phyloP scores from a whole-genome alignment of 2,329 filamentous ascomycete genomes.

The Akanthomyces uredinophilus region DNA sequence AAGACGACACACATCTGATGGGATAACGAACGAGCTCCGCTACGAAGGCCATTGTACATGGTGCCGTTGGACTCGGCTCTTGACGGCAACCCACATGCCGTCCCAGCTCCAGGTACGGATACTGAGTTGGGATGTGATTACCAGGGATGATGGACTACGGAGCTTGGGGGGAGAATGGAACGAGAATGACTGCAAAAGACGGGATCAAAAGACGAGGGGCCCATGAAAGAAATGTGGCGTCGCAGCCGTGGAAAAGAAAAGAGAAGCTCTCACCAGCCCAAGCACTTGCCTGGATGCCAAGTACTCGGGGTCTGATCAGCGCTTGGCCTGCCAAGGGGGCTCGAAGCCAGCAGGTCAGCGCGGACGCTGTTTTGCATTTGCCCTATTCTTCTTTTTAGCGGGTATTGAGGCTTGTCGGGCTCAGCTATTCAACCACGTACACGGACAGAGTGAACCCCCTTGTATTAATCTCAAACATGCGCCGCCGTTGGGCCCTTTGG shows the following conservation, averaged over 20 bases:
- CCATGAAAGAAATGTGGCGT: neutral
- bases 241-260: neutral
- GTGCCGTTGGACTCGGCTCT: neutral
- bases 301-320: conserved; percentile 1
- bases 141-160: neutral
- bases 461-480: conserved; percentile 13
- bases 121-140: neutral
- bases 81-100: neutral
- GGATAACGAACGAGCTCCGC: neutral
- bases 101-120: neutral
- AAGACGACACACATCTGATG: neutral
- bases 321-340: neutral
- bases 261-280: neutral
- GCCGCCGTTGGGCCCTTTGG: neutral
- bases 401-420: neutral
- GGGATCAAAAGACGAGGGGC: neutral
- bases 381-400: neutral
- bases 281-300: too few relatives aligned
- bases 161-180: neutral
- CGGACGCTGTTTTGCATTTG: neutral
- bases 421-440: neutral
- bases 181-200: neutral
- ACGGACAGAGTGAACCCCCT: neutral
- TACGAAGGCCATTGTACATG: neutral
- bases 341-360: neutral